These are phyloP conservation scores for Alternaria ventricosa DNA, from an alignment of 2,329 filamentous ascomycete genomes.

Conservation along the genomic window DNA sequence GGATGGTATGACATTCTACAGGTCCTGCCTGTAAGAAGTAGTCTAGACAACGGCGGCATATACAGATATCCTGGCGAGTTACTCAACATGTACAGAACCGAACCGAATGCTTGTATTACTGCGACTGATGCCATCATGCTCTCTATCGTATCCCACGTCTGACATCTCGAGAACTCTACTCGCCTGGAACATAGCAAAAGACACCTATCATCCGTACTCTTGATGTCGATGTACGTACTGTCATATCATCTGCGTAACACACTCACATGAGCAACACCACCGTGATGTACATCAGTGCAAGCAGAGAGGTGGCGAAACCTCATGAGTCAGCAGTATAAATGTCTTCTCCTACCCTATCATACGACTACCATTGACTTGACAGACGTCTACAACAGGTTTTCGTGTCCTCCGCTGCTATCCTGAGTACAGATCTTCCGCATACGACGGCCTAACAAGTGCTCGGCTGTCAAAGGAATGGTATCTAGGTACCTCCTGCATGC, in stretches of 20 bases:
- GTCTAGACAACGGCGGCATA: neutral
- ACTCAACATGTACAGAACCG: neutral
- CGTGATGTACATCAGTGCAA: neutral
- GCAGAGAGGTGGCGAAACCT: neutral
- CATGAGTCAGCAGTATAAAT: neutral
- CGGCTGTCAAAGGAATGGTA: too few relatives aligned
- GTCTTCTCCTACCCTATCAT: neutral
- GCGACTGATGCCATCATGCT: neutral
- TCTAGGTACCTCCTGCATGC: neutral
- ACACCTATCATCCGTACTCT: neutral
- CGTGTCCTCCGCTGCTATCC: neutral
- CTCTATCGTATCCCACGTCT: neutral
- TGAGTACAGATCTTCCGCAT: neutral
- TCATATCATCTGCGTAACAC: neutral
- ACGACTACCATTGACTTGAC: too few relatives aligned
- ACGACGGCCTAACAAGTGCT: neutral
- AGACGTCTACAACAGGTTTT: neutral
- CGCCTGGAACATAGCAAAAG: neutral
- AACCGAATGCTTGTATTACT: neutral
- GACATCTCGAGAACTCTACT: neutral
- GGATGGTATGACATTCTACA: neutral
- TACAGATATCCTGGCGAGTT: neutral
- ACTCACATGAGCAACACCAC: accelerated
- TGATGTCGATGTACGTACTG: neutral
- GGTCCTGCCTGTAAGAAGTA: neutral